phyloP scores from a whole-genome alignment of 352 stramenopile genomes.

The Globisporangium sylvaticum region DNA sequence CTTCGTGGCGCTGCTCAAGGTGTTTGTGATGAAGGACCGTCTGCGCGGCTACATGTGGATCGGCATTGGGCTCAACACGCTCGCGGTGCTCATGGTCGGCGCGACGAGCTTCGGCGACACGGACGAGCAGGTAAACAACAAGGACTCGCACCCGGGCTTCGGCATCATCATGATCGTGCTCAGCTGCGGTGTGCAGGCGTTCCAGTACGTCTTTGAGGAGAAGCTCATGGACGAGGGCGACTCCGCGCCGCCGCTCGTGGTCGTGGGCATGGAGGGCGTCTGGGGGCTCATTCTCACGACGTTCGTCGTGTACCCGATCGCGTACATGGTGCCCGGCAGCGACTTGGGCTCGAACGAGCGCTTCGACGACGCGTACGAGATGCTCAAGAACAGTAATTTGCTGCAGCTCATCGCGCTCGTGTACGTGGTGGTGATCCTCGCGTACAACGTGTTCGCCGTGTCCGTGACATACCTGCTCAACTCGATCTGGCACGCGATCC shows the following conservation, averaged over 20 bases:
- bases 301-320: slow-evolving; percentile 92
- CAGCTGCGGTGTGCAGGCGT: slow-evolving; percentile 92
- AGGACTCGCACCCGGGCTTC: slow-evolving; percentile 71
- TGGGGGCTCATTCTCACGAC: slow-evolving; percentile 94
- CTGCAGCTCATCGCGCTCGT: slow-evolving; percentile 70
- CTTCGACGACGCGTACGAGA: slow-evolving; percentile 75
- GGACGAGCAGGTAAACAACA: slow-evolving; percentile 59
- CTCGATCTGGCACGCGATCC: slow-evolving; percentile 97
- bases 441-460: slow-evolving; percentile 97
- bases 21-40: slow-evolving; percentile 89
- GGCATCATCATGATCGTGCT: slow-evolving; percentile 93
- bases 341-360: slow-evolving; percentile 94
- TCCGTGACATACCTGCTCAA: slow-evolving; percentile 95
- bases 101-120: slow-evolving; percentile 90
- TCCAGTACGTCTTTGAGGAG: slow-evolving; percentile 98
- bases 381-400: slow-evolving; percentile 63
- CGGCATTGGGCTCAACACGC: slow-evolving; percentile 93
- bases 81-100: slow-evolving; percentile 91
- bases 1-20: slow-evolving; percentile 96
- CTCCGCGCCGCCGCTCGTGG: slow-evolving; percentile 90
- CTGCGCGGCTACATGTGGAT: slow-evolving; percentile 96
- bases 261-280: slow-evolving; percentile 94
- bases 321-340: slow-evolving; percentile 86
- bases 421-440: slow-evolving; percentile 92
- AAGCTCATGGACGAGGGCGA: slow-evolving; percentile 95